Evolutionary conservation across 108 stramenopile species (phyloP), one percentile per base, ranked within the genome.

Genomic region (Skeletonema grethae): DNA sequence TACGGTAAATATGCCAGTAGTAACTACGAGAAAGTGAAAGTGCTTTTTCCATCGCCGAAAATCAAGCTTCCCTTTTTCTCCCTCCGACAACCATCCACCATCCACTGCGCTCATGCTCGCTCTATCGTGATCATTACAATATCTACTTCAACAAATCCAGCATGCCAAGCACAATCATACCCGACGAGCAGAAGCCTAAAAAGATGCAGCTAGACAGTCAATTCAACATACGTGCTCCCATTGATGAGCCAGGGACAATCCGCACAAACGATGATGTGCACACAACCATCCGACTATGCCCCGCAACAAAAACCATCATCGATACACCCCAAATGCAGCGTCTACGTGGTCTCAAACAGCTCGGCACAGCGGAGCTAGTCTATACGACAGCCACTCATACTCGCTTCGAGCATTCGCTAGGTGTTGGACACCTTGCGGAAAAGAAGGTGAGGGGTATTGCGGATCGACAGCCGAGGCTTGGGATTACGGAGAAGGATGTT

Each of bases 341-440:
- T 3, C 90, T 98, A 29, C 84, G 93, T 16, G 66, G 79, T 5
- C 72, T 98, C 28, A 86, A 88, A 50, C 97, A 97, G 74, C 83
- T 97, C 32, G 97, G 96, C 1, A 82, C 85, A 10, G 59, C 88
- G 8, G 78, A 90, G 38, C 75, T 75, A 36, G 90, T 93, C 12
- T 98, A 91, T 67, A 71, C 84, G 2, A 84, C 70, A 57, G 90
- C 88, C 24, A 94, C 91, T 64, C 97, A 97, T 80, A 89, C 77
- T 7, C 76, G 96, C 7, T 96, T 97, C 63, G 90, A 94, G 65
- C 93, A 95, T 65, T 88, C 84, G 22, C 50, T 94, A 28, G 94
- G 96, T 16, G 96, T 97, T n/a, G 95, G 91, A 7, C 80, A 90
- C 66, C 80, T 95, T 38, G 96, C 95, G 20, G 87, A 90, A 66